phyloP scores from a whole-genome alignment of 352 stramenopile genomes.

The Blastocystis sp. region DNA sequence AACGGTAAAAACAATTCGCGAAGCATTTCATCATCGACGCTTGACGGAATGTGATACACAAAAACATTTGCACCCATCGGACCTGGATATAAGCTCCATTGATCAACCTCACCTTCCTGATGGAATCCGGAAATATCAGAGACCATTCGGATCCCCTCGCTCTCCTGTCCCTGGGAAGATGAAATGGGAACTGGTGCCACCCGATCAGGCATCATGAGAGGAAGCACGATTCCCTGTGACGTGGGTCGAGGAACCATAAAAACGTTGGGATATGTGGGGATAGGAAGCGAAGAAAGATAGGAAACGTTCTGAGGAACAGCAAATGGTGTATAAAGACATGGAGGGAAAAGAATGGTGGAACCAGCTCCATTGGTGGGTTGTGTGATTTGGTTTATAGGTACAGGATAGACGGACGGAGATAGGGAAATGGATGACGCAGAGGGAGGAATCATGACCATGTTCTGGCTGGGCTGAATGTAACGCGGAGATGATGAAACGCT shows the following conservation, averaged over 20 bases:
- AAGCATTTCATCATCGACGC: not conserved
- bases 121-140: constrained; percentile 31
- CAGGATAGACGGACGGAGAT: too few relatives aligned
- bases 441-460: not conserved
- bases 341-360: too few relatives aligned
- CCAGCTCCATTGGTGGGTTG: too few relatives aligned
- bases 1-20: not conserved
- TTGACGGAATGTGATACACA: constrained; percentile 21
- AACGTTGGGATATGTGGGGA: not conserved
- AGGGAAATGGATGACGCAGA: too few relatives aligned
- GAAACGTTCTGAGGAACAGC: too few relatives aligned
- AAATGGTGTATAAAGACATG: too few relatives aligned
- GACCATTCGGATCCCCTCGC: not conserved
- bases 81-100: not conserved
- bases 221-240: not conserved
- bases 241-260: not conserved
- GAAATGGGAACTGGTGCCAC: not conserved
- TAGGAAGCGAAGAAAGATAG: too few relatives aligned
- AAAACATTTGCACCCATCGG: constrained; percentile 45
- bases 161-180: not conserved
- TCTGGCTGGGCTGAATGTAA: not conserved
- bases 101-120: not conserved
- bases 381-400: too few relatives aligned
- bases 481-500: too few relatives aligned
- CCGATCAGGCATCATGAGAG: not conserved